Evolutionary conservation across 495 filamentous ascomycete species (phyloP), one percentile per base, ranked within the genome.

Genomic region (Penicillium subrubescens): DNA sequence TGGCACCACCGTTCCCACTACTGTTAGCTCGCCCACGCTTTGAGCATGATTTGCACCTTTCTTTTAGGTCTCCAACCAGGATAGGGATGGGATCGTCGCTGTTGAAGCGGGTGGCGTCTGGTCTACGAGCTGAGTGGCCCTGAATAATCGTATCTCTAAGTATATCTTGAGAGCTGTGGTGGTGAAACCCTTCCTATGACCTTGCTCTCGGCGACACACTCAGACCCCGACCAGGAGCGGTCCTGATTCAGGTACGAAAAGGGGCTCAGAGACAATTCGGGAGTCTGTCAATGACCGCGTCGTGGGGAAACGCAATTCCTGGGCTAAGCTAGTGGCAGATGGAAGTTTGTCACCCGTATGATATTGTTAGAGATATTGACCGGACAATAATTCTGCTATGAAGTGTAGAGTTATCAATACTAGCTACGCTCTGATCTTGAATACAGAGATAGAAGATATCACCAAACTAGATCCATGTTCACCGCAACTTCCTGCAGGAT

Each of bases 141-240:
- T 46, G 35, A 53, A 35, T 52, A 29, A 34, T 41, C 54, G 15
- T 21, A 19, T 33, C 31, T 34, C 33, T 10, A 31, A 31, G 27
- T 56, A 37, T 56, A 34, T 56, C 53, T 56, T 6, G 31, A 56
- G 33, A 56, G 12, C 31, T 21, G n/a, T 14, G 35, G 34, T 59
- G 43, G 67, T 69, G 67, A 69, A 69, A 69, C 63, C 60, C 27
- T 59, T 66, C 67, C 67, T 69, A 66, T 69, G 27, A 51, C 48
- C 37, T 63, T 58, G n/a, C 23, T n/a, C n/a, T 11, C 33, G n/a
- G 39, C 63, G 67, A 69, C 61, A 69, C 67, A 63, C 8, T n/a
- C 12, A 33, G 23, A 25, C 37, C 8, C 37, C 4, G 12, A 17
- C 6, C 19, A 37, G 46, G 19, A 8, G n/a, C 7, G 14, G 31